Evolutionary conservation across 352 stramenopile species (phyloP), one percentile per base, ranked within the genome.

Genomic region (Thalassiosira hispida): DNA sequence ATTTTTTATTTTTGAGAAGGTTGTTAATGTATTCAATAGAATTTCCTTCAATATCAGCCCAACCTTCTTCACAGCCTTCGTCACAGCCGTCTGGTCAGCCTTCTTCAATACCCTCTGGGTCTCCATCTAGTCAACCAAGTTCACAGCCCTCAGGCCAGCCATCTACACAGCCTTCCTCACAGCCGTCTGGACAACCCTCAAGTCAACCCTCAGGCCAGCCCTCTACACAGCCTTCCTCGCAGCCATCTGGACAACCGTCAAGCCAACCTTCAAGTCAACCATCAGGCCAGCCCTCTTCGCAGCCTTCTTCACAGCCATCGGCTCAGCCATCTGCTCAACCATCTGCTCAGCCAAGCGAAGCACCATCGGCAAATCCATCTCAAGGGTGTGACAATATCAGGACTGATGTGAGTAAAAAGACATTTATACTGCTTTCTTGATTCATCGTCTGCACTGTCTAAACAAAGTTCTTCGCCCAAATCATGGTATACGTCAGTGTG

Each of bases 341-440:
- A 25, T 29, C n/a, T 14, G 38, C 8, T 42, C 52, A 65, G 40
- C 33, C 25, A 20, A 49, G 23, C n/a, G 14, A 42, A 12, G 1
- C 38, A 23, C 20, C 52, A 29, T 62, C 46, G 20, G 27, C 52
- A 11, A 75, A 66, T 42, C 66, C 52, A 38, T 75, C 35, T 42
- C 47, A 71, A 42, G 62, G 59, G 1, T 79, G 71, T 68, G 71
- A 73, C 14, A 73, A 79, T 52, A 53, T 63, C 12, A 9, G 42
- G n/a, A 59, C 52, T 27, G 55, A 73, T 49, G 56, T 60, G 38
- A 51, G 53, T 35, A 3, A 38, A 38, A n/a, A n/a, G n/a, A n/a
- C n/a, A n/a, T n/a, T 59, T n/a, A n/a, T 9, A 31, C 20, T 55
- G 61, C 11, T 66, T 75, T 38, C 38, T 57, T 18, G 20, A 38